Evolutionary conservation across 345 rosid species (phyloP).

Genomic region (Clausena lansium): DNA sequence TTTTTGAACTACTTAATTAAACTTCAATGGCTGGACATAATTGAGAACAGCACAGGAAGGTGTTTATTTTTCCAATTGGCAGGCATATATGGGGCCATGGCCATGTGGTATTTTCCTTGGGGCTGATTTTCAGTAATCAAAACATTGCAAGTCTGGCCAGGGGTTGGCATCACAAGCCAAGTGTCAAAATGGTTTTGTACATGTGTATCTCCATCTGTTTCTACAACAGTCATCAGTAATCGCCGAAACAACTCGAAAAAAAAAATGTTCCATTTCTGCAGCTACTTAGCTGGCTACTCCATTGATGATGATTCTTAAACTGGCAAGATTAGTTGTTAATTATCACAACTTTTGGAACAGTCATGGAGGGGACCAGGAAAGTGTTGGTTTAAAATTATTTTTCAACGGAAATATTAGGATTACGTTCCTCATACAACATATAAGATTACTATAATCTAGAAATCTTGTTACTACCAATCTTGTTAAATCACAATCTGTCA

Average conservation of each 20-base stretch:
- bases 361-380: conserved; percentile 8
- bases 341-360: not conserved
- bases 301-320: too few species aligned
- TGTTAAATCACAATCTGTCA: too few species aligned
- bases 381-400: too few species aligned
- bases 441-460: too few species aligned
- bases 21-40: not conserved
- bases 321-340: not conserved
- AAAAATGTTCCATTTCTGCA: conserved; percentile 4
- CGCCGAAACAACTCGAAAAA: too few species aligned
- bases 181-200: conserved; percentile 12
- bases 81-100: conserved; percentile 1
- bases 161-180: conserved; percentile 3
- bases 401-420: too few species aligned
- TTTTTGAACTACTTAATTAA: not conserved
- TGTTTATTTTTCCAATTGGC: not conserved
- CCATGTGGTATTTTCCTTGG: conserved; percentile 3
- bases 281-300: not conserved
- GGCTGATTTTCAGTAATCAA: conserved; percentile 14
- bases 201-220: not conserved
- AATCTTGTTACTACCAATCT: too few species aligned
- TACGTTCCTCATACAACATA: too few species aligned
- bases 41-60: not conserved
- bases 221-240: not conserved
- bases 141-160: conserved; percentile 13